Base-by-base conservation (phyloP, 2,329 filamentous ascomycete genomes). In the Claviceps capensis region DNA sequence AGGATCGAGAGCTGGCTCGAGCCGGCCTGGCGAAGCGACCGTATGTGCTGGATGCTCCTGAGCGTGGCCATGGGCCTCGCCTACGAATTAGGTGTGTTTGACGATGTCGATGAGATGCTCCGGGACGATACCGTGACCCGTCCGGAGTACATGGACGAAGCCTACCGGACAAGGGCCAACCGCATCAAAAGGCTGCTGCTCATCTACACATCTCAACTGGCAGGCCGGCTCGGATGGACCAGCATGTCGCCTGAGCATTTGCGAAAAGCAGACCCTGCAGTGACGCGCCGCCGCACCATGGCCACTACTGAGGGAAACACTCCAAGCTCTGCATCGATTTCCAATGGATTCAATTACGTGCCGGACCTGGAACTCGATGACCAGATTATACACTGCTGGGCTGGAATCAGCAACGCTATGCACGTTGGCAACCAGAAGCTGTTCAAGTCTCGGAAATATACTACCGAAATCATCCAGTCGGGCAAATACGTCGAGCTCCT, bases 41-140 rank as follows among this genome's bases (percentile, higher is more conserved):
- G 89, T 51, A 95, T 96, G 87, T 95, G 88, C 63, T 96, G 91
- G 91, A 96, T 96, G 88, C 73, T 97, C 14, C 76, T 97, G 34
- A 94, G 88, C 62, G 94, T 89, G 40, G 89, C 88, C 14, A 86
- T 91, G 72, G 86, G 89, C 1, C 73, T 97, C 40, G 88, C 87
- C 0, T 95, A 95, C 59, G 93, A 98, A 66, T 80, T 98, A 36
- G 93, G 93, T 11, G 88, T 98, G 2, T 98, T 97, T 60, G 93
- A 97, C 59, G 82, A 90, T 53, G 88, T 90, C 57, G 88, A 86
- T 53, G 86, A 90, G 60, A 64, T 81, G 59, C 67, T 83, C 52
- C 76, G 76, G 53, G 72, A 79, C 49, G 72, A 77, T 53, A 72
- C 77, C 54, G 80, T 82, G 57, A 76, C 75, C 16, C 72, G 79